Evolutionary conservation across 805 yeast genomes (phyloP).

Genomic region (Lipomyces orientalis): DNA sequence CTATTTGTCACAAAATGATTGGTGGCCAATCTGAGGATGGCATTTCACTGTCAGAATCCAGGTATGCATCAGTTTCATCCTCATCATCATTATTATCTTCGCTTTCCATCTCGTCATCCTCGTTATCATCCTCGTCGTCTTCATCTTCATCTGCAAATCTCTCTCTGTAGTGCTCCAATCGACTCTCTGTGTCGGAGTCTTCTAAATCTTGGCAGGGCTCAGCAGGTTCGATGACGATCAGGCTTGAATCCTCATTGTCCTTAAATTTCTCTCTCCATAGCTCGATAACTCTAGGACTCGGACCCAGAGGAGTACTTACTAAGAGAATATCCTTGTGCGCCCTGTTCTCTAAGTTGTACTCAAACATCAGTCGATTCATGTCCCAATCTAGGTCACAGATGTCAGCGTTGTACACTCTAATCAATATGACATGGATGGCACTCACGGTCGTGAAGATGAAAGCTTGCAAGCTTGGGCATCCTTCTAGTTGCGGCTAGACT

Average conservation of each 20-base stretch:
- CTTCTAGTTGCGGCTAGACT: not conserved
- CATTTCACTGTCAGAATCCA: not conserved
- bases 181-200: not conserved
- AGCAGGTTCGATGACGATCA: not conserved
- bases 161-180: not conserved
- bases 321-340: not conserved
- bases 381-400: not conserved
- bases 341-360: not conserved
- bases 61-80: not conserved
- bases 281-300: not conserved
- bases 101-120: not conserved
- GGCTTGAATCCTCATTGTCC: not conserved
- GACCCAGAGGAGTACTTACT: not conserved
- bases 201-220: not conserved
- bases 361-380: slow-evolving; percentile 1
- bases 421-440: not conserved
- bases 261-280: not conserved
- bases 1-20: not conserved
- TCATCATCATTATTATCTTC: not conserved
- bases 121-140: not conserved
- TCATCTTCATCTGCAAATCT: not conserved
- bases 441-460: not conserved
- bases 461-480: not conserved
- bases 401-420: not conserved
- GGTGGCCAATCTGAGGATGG: not conserved